Base-by-base conservation (phyloP, 2,329 filamentous ascomycete genomes). In the Verruconis gallopava region DNA sequence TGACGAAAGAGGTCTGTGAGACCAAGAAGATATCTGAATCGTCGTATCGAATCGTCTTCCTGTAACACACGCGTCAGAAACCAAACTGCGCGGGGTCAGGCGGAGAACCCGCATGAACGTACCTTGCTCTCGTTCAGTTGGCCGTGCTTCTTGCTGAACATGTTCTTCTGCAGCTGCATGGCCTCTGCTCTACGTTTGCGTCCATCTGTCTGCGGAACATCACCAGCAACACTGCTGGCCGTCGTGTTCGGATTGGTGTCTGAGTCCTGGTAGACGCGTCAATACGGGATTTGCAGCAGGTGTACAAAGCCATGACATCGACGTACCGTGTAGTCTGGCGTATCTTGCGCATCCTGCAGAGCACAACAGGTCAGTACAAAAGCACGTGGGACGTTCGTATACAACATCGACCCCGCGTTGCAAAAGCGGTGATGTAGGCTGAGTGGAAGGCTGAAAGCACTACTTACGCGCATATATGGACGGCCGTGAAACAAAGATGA, bases 1-100 rank as follows among this genome's bases (percentile, higher is more conserved):
- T 98, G 91, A 49, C 93, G 85, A 68, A 98, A 98, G 15, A 98
- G 71, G 55, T 98, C 91, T 13, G 91, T 98, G 40, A 98, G 70
- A 19, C 93, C 93, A 12, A 98, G 74, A 1, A 98, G 74, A 59
- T 98, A 98, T 49, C 86, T 80, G 60, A 98, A 98, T 58, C 91
- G 75, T 52, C 89, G 78, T 55, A 96, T 85, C 1, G 85, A 93
- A 56, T 96, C 89, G 69, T 95, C 85, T 66, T 95, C 89, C 84
- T 89, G 18, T 22, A 15, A 12, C n/a, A n/a, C n/a, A n/a, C n/a
- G n/a, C n/a, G n/a, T n/a, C n/a, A n/a, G n/a, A n/a, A n/a, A n/a
- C n/a, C n/a, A n/a, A n/a, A n/a, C n/a, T n/a, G n/a, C n/a, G n/a
- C n/a, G n/a, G n/a, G n/a, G n/a, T n/a, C n/a, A n/a, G n/a, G n/a